phyloP scores from a whole-genome alignment of 306 rosid species.

The Mimosa bimucronata region DNA sequence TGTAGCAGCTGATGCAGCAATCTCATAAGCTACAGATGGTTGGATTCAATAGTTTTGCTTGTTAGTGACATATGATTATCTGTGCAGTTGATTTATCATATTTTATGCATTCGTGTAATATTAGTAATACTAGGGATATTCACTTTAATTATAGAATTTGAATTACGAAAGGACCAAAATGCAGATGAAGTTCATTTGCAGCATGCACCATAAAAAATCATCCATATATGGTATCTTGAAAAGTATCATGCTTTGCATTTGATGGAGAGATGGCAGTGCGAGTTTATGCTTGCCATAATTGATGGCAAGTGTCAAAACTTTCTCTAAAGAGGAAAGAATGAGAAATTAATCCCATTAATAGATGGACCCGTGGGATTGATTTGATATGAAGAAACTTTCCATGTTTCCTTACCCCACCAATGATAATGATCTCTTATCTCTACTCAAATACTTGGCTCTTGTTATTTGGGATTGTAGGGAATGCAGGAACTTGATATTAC shows the following conservation, averaged over 20 bases:
- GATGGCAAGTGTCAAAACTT: not conserved
- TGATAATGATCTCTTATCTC: not conserved
- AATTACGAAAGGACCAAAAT: no score
- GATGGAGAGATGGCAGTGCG: not conserved
- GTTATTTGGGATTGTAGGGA: not conserved
- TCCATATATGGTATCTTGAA: no score
- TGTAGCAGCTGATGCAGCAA: constrained; percentile 83
- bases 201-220: not conserved
- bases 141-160: no score
- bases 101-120: not conserved
- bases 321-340: not conserved
- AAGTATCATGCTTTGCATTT: not conserved
- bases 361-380: not conserved
- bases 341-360: not conserved
- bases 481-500: not conserved
- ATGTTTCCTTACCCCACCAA: not conserved
- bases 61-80: constrained; percentile 27
- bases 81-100: not conserved
- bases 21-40: constrained; percentile 54
- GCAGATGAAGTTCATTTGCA: no score
- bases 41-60: constrained; percentile 47
- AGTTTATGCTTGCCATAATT: not conserved
- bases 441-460: not conserved
- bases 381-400: not conserved
- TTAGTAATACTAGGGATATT: no score